Base-by-base conservation (phyloP, 352 stramenopile species). In the Blastocystis sp. region DNA sequence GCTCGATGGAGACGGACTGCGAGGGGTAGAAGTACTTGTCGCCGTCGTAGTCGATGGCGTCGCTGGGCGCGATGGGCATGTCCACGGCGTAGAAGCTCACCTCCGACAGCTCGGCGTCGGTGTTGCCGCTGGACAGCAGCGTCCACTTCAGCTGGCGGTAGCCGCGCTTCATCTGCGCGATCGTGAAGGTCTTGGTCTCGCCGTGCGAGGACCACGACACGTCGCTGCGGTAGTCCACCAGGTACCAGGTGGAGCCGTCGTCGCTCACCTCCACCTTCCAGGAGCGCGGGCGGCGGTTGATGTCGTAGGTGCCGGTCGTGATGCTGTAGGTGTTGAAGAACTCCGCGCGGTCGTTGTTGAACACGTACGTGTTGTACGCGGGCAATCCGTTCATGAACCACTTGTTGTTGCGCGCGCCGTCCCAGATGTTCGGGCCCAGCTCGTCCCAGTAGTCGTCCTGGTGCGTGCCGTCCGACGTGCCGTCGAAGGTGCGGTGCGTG, bases 381-480 rank as follows among this genome's bases (percentile, higher is more conserved):
- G 70, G 70, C 21, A 80, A 42, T 1, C 52, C 52, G 54, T 69
- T 80, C 48, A 66, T 66, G 42, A 48, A 80, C 70, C 70, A 80
- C 14, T 80, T 80, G 4, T 21, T 80, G 21, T 80, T 63, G 54
- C 48, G 48, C 2, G 21, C 28, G 42, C 54, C 70, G 54, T 80
- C 70, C 14, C 14, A 80, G n/a, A 61, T 60, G 54, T 80, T 80
- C 14, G 17, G 4, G 7, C 59, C 70, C 59, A 57, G 2, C 38
- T 63, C 59, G 14, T 17, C 52, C 9, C 11, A n/a, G 24, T 63
- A 80, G 54, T 80, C 70, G 14, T 63, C 14, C 52, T 68, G 70
- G 54, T 66, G 70, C n/a, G 17, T 66, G 24, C 52, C 70, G 54
- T n/a, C 7, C n/a, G 19, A 43, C 2, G 24, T 43, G 24, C 64